Conservation (phyloP, 495 filamentous ascomycete genomes). For the Daldinia decipiens region DNA sequence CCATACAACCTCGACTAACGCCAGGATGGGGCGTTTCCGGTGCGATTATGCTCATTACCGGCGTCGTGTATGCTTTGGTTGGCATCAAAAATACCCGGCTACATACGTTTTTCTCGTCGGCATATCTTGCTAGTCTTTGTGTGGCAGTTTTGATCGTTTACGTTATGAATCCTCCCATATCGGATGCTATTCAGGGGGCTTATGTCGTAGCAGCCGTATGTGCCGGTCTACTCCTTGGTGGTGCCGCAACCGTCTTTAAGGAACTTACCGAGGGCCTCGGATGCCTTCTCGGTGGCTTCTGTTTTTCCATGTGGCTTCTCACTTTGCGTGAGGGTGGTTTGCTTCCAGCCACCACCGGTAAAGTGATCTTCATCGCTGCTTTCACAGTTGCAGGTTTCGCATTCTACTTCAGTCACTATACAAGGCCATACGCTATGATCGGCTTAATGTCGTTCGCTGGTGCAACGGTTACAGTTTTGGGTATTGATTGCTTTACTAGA, state of each 20-base stretch:
- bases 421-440: slow-evolving; percentile 80
- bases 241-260: slow-evolving; percentile 77
- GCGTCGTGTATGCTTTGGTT: slow-evolving; percentile 74
- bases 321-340: slow-evolving; percentile 81
- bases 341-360: slow-evolving; percentile 67
- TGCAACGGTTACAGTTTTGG: slow-evolving; percentile 78
- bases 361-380: slow-evolving; percentile 77
- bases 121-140: slow-evolving; percentile 75
- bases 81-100: slow-evolving; percentile 88
- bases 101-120: slow-evolving; percentile 83
- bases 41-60: slow-evolving; percentile 75
- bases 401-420: slow-evolving; percentile 82
- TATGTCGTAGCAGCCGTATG: slow-evolving; percentile 84
- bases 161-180: slow-evolving; percentile 84
- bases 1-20: slow-evolving; percentile 77
- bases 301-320: slow-evolving; percentile 90
- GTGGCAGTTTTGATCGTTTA: slow-evolving; percentile 89
- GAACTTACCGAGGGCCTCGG: slow-evolving; percentile 89
- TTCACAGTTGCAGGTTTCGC: slow-evolving; percentile 74
- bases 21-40: slow-evolving; percentile 84
- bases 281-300: slow-evolving; percentile 89
- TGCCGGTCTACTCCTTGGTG: slow-evolving; percentile 81
- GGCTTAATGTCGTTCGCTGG: slow-evolving; percentile 80
- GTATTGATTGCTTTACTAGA: slow-evolving; percentile 89
- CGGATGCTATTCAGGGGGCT: slow-evolving; percentile 81